Evolutionary conservation across 169 alveolate species (phyloP).

Genomic region (Plasmodium sp.): DNA sequence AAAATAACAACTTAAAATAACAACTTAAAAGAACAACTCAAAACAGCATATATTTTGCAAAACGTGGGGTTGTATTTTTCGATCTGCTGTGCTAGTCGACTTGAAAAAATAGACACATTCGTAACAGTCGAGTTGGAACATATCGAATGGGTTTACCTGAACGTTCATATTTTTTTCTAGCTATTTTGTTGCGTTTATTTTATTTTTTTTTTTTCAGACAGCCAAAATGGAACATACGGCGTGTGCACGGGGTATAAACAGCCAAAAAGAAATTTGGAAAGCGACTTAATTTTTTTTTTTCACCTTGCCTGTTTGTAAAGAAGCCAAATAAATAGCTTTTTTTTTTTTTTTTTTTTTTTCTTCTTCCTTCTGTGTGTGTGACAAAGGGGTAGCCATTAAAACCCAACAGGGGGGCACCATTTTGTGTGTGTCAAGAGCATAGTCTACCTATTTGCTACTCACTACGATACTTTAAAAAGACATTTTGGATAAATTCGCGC

Average conservation of each 20-base stretch:
- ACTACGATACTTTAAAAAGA: not conserved
- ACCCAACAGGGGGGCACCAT: not conserved
- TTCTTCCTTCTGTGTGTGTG: not conserved
- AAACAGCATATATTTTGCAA: not conserved
- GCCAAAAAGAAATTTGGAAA: not conserved
- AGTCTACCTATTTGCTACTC: not conserved
- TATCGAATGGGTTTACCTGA: not conserved
- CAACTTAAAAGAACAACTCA: not conserved
- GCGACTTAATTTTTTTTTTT: constrained; percentile 6
- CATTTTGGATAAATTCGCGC: not conserved
- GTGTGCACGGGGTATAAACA: constrained; percentile 6
- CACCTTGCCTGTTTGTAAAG: constrained; percentile 26
- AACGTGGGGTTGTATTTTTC: not conserved
- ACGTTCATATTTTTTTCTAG: not conserved
- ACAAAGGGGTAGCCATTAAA: not conserved
- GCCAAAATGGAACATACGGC: constrained; percentile 14
- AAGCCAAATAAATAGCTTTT: not conserved
- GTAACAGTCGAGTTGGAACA: not conserved
- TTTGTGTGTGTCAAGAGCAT: not conserved
- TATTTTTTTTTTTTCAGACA: constrained; percentile 14
- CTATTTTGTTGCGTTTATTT: not conserved
- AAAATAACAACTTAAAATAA: not conserved
- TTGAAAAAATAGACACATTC: not conserved
- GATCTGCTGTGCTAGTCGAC: not conserved
- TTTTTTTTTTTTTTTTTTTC: not conserved